Percentiles rank a stretch among this genome's conserved stretches.
These are phyloP conservation scores for Elasticomyces elasticus DNA, from an alignment of 495 filamentous ascomycete species.

Conservation along the genomic window DNA sequence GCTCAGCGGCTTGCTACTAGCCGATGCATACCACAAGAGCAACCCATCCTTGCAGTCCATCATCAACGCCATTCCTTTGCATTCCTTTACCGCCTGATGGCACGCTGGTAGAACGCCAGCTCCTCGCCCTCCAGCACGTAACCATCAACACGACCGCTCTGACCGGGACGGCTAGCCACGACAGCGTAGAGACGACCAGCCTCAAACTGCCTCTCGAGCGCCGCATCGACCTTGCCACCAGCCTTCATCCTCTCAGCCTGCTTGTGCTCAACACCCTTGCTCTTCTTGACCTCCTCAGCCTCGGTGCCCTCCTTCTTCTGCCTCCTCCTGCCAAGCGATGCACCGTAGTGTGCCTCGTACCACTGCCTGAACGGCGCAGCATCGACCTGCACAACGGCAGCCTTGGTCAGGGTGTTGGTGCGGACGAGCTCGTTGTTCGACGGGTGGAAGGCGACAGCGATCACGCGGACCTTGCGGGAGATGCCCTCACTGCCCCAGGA, in stretches of 20 bases:
- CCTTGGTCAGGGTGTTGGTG: slow-evolving; percentile 98
- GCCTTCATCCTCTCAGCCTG: slow-evolving; percentile 67
- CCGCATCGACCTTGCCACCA: slow-evolving; percentile 84
- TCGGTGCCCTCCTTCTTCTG: slow-evolving; percentile 48
- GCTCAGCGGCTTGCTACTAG: too few relatives aligned
- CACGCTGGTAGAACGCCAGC: slow-evolving; percentile 98
- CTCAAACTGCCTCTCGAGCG: slow-evolving; percentile 97
- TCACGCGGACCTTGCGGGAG: slow-evolving; percentile 97
- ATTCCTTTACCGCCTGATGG: slow-evolving; percentile 83
- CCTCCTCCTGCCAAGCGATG: slow-evolving; percentile 74
- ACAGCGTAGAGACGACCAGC: slow-evolving; percentile 92
- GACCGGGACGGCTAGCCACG: slow-evolving; percentile 81
- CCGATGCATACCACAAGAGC: neutral
- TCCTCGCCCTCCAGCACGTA: slow-evolving; percentile 99
- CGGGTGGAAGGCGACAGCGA: slow-evolving; percentile 93
- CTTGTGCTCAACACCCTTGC: slow-evolving; percentile 89
- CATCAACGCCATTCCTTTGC: slow-evolving; percentile 1
- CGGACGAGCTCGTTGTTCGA: slow-evolving; percentile 99
- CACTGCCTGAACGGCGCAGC: slow-evolving; percentile 98
- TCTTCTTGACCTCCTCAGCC: slow-evolving; percentile 75
- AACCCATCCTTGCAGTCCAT: neutral
- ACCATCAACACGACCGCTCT: slow-evolving; percentile 90
- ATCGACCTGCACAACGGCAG: slow-evolving; percentile 96
- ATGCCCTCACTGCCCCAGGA: slow-evolving; percentile 96
- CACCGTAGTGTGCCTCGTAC: slow-evolving; percentile 99